Conservation (phyloP, 2,329 filamentous ascomycete genomes). For the Calycina herbarum region DNA sequence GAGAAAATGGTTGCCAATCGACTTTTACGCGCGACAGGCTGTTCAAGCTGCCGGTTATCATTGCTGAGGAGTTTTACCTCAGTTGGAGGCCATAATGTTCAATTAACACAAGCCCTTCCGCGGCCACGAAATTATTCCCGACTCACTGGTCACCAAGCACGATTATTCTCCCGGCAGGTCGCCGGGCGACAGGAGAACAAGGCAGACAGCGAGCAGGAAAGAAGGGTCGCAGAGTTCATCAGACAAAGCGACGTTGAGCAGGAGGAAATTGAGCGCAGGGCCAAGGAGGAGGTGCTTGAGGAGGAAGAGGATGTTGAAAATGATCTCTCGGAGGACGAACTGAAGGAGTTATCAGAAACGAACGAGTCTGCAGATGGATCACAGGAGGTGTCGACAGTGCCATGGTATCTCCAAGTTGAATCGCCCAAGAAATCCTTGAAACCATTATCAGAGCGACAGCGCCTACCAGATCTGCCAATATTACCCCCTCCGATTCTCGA, state of each 20-base stretch:
- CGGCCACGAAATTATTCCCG: conserved; percentile 14
- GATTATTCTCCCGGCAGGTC: conserved; percentile 19
- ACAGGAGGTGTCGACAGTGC: conserved; percentile 42
- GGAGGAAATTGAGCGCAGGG: conserved; percentile 10
- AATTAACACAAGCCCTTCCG: conserved; percentile 14
- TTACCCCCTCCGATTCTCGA: conserved; percentile 70
- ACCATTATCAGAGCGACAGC: conserved; percentile 52
- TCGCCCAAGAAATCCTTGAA: conserved; percentile 40
- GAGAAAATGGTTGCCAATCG: conserved; percentile 32
- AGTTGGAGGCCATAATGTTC: conserved; percentile 26
- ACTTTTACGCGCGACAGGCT: conserved; percentile 35
- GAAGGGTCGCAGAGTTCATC: neutral
- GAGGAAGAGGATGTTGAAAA: conserved; percentile 10
- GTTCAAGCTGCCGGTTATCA: conserved; percentile 35
- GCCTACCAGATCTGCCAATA: conserved; percentile 56
- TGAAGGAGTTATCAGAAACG: conserved; percentile 21
- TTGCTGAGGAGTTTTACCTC: conserved; percentile 34
- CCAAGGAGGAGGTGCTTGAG: conserved; percentile 1
- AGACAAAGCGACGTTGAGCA: conserved; percentile 1
- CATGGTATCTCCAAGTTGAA: conserved; percentile 87
- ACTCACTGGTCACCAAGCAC: conserved; percentile 16
- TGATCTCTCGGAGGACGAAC: conserved; percentile 12
- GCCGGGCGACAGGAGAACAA: conserved; percentile 8
- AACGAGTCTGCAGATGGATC: conserved; percentile 7
- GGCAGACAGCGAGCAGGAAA: conserved; percentile 10